Evolutionary conservation across 441 rosid genomes (phyloP), one percentile per base, ranked within the genome.

Genomic region (Pelargonium australe): DNA sequence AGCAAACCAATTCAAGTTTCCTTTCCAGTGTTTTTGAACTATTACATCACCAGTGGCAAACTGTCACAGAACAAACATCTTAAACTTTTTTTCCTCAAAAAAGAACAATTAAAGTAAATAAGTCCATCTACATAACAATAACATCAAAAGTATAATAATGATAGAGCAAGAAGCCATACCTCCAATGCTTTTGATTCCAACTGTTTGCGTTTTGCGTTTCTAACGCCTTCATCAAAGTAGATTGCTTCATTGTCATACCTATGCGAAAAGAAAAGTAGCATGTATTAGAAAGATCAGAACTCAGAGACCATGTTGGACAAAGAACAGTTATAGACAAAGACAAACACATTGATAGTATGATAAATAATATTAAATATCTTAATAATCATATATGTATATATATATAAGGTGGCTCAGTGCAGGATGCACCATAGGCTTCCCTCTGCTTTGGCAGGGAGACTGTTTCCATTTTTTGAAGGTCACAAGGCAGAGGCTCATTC

Each of bases 161-260:
- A 44, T 55, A 34, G 65, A 66, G 8, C 63, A 51, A n/a, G 41
- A 20, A 58, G 66, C 20, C 84, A 77, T 83, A 90, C 96, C 80
- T 85, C 88, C 74, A 90, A 79, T 63, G 89, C 88, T 84, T 84
- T 83, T 66, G 76, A 71, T 75, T 85, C 86, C 70, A 93, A 63
- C 57, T 82, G 77, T 72, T 79, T 66, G 69, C 83, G 76, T 77
- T 83, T 89, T 10, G 78, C 84, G 68, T 83, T 80, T 82, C 93
- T 82, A 49, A 93, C 90, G 78, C 83, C 85, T 76, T 91, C 89
- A 60, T 91, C 93, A 58, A 86, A 93, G 81, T 87, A 87, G 63
- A 78, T 74, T 58, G 94, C 82, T 83, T 89, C 94, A 65, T 4
- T 70, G 53, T 93, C 90, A 68, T 93, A 90, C 66, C 98, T 89